Conservation (phyloP, 2,329 filamentous ascomycete genomes). For the Lecanicillium sp. region DNA sequence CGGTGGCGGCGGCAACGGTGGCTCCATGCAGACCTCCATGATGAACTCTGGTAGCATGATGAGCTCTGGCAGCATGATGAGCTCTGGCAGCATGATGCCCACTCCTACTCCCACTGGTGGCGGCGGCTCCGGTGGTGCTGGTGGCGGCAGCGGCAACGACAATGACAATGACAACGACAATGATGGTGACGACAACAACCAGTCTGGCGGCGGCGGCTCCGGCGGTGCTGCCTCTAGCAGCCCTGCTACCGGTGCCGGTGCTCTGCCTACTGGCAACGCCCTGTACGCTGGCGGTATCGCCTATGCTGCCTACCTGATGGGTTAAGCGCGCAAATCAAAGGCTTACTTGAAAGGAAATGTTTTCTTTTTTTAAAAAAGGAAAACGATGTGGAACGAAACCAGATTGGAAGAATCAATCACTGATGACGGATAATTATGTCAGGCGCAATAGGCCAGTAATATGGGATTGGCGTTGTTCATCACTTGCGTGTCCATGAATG, state of each 20-base stretch:
- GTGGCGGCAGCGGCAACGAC: no score
- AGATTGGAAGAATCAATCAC: no score
- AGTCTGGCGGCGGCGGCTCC: constrained; percentile 1
- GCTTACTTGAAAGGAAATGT: no score
- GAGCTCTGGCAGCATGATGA: constrained; percentile 9
- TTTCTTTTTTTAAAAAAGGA: no score
- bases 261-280: constrained; percentile 1
- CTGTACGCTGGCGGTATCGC: constrained; percentile 5
- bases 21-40: neutral
- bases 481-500: no score
- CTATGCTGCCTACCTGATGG: constrained; percentile 3
- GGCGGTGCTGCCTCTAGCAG: neutral
- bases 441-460: no score
- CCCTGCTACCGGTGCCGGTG: neutral
- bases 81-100: neutral
- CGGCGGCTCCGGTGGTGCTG: no score
- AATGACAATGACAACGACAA: no score
- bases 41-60: no score
- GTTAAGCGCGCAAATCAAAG: neutral
- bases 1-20: neutral
- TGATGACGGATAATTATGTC: no score
- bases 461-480: no score
- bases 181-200: neutral
- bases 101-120: neutral
- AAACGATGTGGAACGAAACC: no score